Evolutionary conservation across 2,329 filamentous ascomycete genomes (phyloP).

Genomic region (Tolypocladium inflatum): DNA sequence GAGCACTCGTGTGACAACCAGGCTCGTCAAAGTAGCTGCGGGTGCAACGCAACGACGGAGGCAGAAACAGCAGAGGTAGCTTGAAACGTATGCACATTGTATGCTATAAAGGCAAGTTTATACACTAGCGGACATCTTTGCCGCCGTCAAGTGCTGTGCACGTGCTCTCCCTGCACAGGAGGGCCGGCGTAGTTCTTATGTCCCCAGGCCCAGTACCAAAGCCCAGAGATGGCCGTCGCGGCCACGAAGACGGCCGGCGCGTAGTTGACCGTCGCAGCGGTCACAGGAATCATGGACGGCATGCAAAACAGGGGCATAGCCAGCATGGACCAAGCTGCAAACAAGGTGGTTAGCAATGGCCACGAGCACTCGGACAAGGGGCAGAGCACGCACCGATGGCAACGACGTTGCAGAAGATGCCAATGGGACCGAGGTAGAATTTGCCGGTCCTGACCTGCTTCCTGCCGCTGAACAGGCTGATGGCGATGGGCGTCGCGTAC

Average conservation of each 20-base stretch:
- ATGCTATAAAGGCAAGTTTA: background rate
- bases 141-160: background rate
- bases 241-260: slow-evolving; percentile 65
- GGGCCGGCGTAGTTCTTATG: slow-evolving; percentile 59
- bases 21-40: background rate
- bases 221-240: slow-evolving; percentile 48
- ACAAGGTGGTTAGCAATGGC: background rate
- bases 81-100: background rate
- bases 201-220: slow-evolving; percentile 64
- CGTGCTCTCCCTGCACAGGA: slow-evolving; percentile 31
- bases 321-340: slow-evolving; percentile 53
- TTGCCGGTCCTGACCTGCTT: slow-evolving; percentile 45
- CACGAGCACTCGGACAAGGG: background rate
- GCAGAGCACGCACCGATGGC: slow-evolving; percentile 44
- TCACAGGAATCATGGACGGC: slow-evolving; percentile 55
- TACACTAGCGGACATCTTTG: background rate
- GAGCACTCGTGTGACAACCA: too few relatives aligned
- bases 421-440: slow-evolving; percentile 54
- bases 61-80: background rate
- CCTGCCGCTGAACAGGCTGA: slow-evolving; percentile 52
- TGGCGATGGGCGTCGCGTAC: slow-evolving; percentile 57
- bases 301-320: slow-evolving; percentile 68
- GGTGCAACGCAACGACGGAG: background rate
- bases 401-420: slow-evolving; percentile 52
- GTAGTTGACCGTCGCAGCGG: slow-evolving; percentile 55